Evolutionary conservation across 1,284 basidiomycete species (phyloP).

Genomic region (Entoloma clypeatum): DNA sequence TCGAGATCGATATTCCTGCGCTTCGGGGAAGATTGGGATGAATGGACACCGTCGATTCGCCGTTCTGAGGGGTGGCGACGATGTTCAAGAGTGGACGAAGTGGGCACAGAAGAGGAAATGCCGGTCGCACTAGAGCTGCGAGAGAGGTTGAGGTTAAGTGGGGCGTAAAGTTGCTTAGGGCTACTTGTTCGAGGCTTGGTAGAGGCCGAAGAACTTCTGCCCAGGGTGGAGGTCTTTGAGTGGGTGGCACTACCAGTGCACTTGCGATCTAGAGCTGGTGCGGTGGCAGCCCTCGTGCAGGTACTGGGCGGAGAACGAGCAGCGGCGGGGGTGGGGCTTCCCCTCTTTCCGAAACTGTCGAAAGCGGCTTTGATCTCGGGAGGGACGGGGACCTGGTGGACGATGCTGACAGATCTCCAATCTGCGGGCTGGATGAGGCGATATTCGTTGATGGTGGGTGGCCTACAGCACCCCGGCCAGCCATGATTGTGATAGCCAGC

Average conservation of each 20-base stretch:
- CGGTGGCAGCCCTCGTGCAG: conserved; percentile 28
- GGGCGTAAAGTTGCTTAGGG: conserved; percentile 39
- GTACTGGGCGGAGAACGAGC: conserved; percentile 22
- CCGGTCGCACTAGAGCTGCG: conserved; percentile 36
- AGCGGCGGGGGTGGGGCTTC: conserved; percentile 22
- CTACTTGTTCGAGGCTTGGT: conserved; percentile 43
- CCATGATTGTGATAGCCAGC: conserved; percentile 63
- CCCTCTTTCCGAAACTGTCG: conserved; percentile 44
- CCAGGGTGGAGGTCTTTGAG: conserved; percentile 35
- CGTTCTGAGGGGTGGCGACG: conserved; percentile 48
- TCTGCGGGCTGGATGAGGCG: conserved; percentile 66
- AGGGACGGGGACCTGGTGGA: conserved; percentile 68
- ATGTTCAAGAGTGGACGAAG: conserved; percentile 42
- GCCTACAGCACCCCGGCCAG: conserved; percentile 81
- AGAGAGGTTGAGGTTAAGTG: conserved; percentile 36
- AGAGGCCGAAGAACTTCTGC: conserved; percentile 31
- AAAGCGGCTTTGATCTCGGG: conserved; percentile 62
- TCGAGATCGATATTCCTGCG: conserved; percentile 57
- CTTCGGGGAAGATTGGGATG: conserved; percentile 53
- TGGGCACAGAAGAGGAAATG: conserved; percentile 39
- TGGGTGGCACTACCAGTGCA: conserved; percentile 41
- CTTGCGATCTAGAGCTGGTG: conserved; percentile 48
- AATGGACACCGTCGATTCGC: conserved; percentile 35
- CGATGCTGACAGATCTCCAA: conserved; percentile 71
- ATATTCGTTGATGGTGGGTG: conserved; percentile 56